phyloP scores from a whole-genome alignment of 495 filamentous ascomycete species.

The Extremus antarcticus region DNA sequence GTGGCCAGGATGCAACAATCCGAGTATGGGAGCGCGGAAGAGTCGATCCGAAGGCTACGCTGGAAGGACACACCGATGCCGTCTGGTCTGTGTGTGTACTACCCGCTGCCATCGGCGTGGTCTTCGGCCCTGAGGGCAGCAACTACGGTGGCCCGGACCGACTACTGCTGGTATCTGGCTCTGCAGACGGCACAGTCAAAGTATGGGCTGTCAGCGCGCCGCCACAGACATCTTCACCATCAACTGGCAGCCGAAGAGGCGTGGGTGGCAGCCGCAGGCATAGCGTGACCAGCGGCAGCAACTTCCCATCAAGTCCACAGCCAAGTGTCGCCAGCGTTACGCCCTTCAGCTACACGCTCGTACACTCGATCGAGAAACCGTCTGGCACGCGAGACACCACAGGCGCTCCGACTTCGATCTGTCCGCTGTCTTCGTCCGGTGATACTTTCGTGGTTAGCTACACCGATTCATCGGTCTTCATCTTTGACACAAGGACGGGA shows the following conservation, averaged over 20 bases:
- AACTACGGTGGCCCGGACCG: conserved; percentile 68
- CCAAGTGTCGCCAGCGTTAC: conserved; percentile 65
- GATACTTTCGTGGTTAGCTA: conserved; percentile 91
- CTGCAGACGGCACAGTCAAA: conserved; percentile 82
- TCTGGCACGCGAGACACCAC: conserved; percentile 33
- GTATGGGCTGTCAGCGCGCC: conserved; percentile 94
- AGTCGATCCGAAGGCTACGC: conserved; percentile 88
- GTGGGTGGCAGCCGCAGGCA: conserved; percentile 72
- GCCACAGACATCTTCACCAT: conserved; percentile 64
- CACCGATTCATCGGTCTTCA: conserved; percentile 74
- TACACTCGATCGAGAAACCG: conserved; percentile 68
- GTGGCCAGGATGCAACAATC: conserved; percentile 85
- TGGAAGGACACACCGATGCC: conserved; percentile 89
- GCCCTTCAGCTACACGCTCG: conserved; percentile 55
- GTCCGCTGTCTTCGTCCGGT: conserved; percentile 70
- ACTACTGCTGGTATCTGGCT: conserved; percentile 80
- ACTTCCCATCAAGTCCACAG: conserved; percentile 82
- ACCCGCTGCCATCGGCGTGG: conserved; percentile 64
- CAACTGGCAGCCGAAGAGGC: conserved; percentile 50
- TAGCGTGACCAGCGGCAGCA: conserved; percentile 81
- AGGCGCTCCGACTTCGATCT: conserved; percentile 68
- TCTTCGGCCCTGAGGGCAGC: conserved; percentile 60
- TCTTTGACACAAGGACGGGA: conserved; percentile 83
- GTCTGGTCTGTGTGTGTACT: conserved; percentile 94
- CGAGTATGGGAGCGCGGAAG: conserved; percentile 89